Base-by-base conservation (phyloP, 768 basidiomycete species). In the Tulasnella sp. region DNA sequence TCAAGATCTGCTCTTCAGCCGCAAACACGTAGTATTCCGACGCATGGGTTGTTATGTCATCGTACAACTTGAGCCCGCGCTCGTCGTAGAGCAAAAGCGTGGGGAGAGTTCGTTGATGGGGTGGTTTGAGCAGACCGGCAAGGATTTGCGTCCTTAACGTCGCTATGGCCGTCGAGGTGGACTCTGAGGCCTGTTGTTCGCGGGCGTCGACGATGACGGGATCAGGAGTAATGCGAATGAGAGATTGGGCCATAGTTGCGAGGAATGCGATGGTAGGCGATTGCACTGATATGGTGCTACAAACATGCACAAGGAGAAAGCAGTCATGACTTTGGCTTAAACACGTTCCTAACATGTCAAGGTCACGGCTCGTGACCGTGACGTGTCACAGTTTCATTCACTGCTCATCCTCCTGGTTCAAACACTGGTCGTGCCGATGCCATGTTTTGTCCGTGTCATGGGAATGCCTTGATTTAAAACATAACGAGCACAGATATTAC, bases 11-110 rank as follows among this genome's bases (percentile, higher is more conserved):
- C 81, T 97, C 91, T 83, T 99, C 97, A 0, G 93, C 93, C 3
- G 85, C 83, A 82, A 96, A 99, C 42, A 96, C 86, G 81, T 99
- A 99, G 82, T 99, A 99, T 80, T 94, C 92, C 14, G 87, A 85
- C 0, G 87, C 91, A 37, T 89, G 84, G 9, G 91, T 91, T 1
- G 94, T 95, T 70, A 96, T 92, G 49, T 88, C 86, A 83, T 96
- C 95, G 84, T 95, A 97, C 19, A 96, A 85, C 82, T 89, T 87
- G 74, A 99, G 85, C 0, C 97, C 97, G 29, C 85, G 86, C 80
- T 96, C 92, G 79, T 95, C 90, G 83, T 99, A 98, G 12, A 97
- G 86, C 14, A 96, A 86, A 82, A 93, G 84, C 0, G 94, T 96
- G 8, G 96, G 94, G 29, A 97, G 82, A 36, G 86, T 84, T 82